A percentile compares a stretch with the other conserved stretches of the same genome.
Conservation (phyloP, 306 rosid genomes). For the Sicyos baderoa region DNA sequence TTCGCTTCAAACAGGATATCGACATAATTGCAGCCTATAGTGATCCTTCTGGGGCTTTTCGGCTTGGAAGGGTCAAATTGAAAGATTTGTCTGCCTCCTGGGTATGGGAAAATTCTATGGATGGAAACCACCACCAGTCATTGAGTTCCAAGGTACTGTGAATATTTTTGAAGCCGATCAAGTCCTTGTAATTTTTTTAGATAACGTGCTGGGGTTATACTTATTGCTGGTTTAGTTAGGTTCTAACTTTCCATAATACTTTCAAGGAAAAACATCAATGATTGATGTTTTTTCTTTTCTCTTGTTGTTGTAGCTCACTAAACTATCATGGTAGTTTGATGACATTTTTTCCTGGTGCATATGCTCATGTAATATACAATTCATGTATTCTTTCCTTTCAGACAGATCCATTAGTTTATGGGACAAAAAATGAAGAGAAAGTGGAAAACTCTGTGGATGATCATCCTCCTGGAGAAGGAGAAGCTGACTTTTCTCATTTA, state of each 20-base stretch:
- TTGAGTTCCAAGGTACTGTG: slow-evolving; percentile 50
- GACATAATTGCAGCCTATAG: slow-evolving; percentile 77
- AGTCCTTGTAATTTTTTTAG: background rate
- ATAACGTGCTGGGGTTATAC: background rate
- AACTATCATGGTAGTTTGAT: slow-evolving; percentile 15
- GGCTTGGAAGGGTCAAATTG: slow-evolving; percentile 62
- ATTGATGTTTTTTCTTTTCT: slow-evolving; percentile 5
- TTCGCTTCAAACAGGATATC: slow-evolving; percentile 52
- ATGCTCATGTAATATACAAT: slow-evolving; percentile 23
- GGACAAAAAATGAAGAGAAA: slow-evolving; percentile 33
- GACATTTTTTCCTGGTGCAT: slow-evolving; percentile 9
- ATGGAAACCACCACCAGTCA: slow-evolving; percentile 38
- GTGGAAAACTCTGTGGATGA: slow-evolving; percentile 32
- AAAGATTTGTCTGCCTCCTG: slow-evolving; percentile 78
- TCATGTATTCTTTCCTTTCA: slow-evolving; percentile 28
- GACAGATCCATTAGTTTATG: slow-evolving; percentile 42
- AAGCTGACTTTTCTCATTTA: slow-evolving; percentile 30
- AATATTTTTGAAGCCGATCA: background rate
- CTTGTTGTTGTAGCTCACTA: slow-evolving; percentile 10
- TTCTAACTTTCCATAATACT: background rate
- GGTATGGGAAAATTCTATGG: slow-evolving; percentile 71
- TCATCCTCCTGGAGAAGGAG: slow-evolving; percentile 40
- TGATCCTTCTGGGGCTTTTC: slow-evolving; percentile 54
- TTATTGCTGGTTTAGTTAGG: background rate
- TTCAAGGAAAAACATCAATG: background rate